Conservation (phyloP, 345 rosid species). For the Aquilaria sinensis region DNA sequence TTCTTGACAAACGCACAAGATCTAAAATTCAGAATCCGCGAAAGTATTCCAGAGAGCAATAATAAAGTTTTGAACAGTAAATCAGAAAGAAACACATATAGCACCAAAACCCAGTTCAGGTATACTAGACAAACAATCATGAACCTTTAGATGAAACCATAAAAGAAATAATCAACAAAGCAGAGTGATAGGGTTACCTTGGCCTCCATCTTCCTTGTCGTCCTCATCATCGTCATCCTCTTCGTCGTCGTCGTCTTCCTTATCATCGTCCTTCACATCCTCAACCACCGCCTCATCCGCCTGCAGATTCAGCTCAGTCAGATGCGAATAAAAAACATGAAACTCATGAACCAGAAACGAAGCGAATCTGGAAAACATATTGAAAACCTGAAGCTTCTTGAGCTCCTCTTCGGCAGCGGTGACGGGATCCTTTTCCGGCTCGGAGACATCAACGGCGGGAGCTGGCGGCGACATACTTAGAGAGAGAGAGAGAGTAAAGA, state of each 20-base stretch:
- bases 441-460: conserved; percentile 41
- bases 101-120: too few species aligned
- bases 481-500: background rate
- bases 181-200: conserved; percentile 24
- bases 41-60: too few species aligned
- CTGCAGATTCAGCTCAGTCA: conserved; percentile 6
- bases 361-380: background rate
- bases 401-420: conserved; percentile 27
- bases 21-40: too few species aligned
- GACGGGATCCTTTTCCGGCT: conserved; percentile 22
- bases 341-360: background rate
- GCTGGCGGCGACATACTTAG: conserved; percentile 58
- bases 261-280: conserved; percentile 66
- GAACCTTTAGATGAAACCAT: too few species aligned
- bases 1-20: too few species aligned
- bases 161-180: too few species aligned
- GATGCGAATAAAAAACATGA: background rate
- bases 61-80: too few species aligned
- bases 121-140: too few species aligned
- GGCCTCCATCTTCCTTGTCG: conserved; percentile 50
- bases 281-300: conserved; percentile 55
- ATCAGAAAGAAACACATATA: too few species aligned
- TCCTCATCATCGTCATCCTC: conserved; percentile 72
- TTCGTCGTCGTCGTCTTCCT: conserved; percentile 58
- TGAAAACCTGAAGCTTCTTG: conserved; percentile 34